Conservation (phyloP, 1,284 basidiomycete species). For the Cryptococcus hybrid region DNA sequence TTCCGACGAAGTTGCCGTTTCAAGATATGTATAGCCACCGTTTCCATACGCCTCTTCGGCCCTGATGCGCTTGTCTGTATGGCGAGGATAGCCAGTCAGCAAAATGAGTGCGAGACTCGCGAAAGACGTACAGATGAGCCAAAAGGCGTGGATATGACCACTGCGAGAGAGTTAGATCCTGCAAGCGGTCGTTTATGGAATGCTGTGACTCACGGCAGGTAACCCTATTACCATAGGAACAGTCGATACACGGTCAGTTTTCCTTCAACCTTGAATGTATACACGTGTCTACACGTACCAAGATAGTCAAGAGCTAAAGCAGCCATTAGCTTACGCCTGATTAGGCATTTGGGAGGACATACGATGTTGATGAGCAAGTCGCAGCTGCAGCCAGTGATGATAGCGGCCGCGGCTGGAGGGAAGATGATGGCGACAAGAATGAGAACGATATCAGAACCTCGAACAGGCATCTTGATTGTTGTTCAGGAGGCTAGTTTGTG, state of each 20-base stretch:
- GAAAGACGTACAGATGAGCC: slow-evolving; percentile 48
- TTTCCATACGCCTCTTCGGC: slow-evolving; percentile 71
- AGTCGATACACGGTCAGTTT: not conserved
- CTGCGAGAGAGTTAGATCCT: slow-evolving; percentile 18
- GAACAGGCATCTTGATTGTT: slow-evolving; percentile 33
- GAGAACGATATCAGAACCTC: slow-evolving; percentile 46
- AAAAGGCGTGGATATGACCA: slow-evolving; percentile 54
- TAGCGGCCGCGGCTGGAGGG: slow-evolving; percentile 59
- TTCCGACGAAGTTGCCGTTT: slow-evolving; percentile 45
- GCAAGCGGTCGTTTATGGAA: not conserved
- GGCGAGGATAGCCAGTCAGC: slow-evolving; percentile 46
- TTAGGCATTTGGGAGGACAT: not conserved
- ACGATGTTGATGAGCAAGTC: slow-evolving; percentile 75
- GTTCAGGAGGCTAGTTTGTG: no score
- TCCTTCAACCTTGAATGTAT: no score
- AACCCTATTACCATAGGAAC: slow-evolving; percentile 13
- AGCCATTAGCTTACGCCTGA: not conserved
- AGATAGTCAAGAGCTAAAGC: slow-evolving; percentile 15
- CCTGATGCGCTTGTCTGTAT: slow-evolving; percentile 65
- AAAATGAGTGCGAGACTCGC: not conserved
- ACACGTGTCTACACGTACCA: slow-evolving; percentile 12
- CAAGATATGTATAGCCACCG: slow-evolving; percentile 58
- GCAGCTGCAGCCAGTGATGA: slow-evolving; percentile 73
- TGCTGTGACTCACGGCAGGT: slow-evolving; percentile 21
- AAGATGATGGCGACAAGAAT: slow-evolving; percentile 61